Conservation (phyloP, 352 stramenopile species). For the Phytophthora idaei region DNA sequence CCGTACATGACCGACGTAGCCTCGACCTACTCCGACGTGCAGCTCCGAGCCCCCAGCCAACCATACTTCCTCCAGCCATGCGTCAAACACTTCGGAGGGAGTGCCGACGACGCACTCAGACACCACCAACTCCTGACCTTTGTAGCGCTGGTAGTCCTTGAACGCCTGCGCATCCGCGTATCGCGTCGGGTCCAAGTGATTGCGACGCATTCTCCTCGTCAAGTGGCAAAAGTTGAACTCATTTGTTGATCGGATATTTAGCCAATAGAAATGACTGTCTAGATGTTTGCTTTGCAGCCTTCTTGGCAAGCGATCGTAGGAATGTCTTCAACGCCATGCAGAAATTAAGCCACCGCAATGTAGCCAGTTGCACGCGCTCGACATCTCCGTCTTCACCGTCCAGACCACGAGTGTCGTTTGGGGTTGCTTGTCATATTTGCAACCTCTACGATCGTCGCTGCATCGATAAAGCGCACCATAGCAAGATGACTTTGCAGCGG, state of each 20-base stretch:
- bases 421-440: neutral
- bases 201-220: constrained; percentile 24
- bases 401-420: constrained; percentile 53
- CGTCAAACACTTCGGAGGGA: constrained; percentile 64
- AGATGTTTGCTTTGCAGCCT: constrained; percentile 3
- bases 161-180: constrained; percentile 49
- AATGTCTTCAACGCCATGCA: constrained; percentile 38
- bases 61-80: constrained; percentile 68
- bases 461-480: constrained; percentile 55
- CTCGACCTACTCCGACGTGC: constrained; percentile 52
- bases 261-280: constrained; percentile 24
- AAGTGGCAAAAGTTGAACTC: constrained; percentile 7
- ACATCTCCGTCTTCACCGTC: constrained; percentile 40
- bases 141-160: constrained; percentile 49
- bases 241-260: constrained; percentile 24
- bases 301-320: constrained; percentile 28
- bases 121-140: constrained; percentile 67
- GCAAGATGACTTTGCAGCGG: constrained; percentile 53
- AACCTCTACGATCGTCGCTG: constrained; percentile 6
- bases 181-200: constrained; percentile 35
- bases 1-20: constrained; percentile 61
- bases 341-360: constrained; percentile 49
- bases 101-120: constrained; percentile 55
- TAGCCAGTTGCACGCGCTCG: constrained; percentile 20
- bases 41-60: constrained; percentile 39